A percentile compares a stretch with the other conserved stretches of the same genome.
Conservation (phyloP, 495 filamentous ascomycete species). For the Talaromyces thailandensis region DNA sequence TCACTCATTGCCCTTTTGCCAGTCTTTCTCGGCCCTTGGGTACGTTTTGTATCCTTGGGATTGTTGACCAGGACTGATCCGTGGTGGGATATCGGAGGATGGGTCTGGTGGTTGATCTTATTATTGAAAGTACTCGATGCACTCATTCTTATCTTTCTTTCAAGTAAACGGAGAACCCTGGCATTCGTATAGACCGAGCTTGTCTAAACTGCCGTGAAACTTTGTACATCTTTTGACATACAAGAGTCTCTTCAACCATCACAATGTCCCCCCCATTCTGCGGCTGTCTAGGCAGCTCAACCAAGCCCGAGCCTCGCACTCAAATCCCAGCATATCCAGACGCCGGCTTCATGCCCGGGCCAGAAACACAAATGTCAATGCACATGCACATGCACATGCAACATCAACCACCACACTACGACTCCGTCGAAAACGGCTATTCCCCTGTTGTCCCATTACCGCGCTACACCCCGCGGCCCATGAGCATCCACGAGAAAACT, state of each 20-base stretch:
- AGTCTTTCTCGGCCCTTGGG: background rate
- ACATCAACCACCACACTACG: constrained; percentile 7
- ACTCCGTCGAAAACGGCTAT: constrained; percentile 24
- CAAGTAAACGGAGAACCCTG: background rate
- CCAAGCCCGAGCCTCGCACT: constrained; percentile 33
- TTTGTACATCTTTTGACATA: background rate
- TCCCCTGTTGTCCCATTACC: constrained; percentile 27
- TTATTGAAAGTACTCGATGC: background rate
- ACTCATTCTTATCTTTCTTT: background rate
- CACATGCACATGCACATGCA: background rate
- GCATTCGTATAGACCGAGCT: background rate
- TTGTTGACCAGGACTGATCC: background rate
- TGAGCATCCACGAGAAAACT: constrained; percentile 35
- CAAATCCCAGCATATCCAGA: constrained; percentile 17
- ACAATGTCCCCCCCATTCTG: constrained; percentile 29
- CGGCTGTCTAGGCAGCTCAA: constrained; percentile 2
- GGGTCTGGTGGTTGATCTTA: background rate
- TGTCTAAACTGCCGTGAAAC: no score
- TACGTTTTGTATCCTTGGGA: background rate
- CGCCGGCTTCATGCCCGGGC: constrained; percentile 13
- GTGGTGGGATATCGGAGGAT: background rate
- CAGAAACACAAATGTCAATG: constrained; percentile 4
- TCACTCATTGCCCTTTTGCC: background rate
- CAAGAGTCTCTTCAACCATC: background rate
- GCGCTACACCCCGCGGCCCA: constrained; percentile 32